These are phyloP conservation scores for Acrocalymma vagum DNA, from an alignment of 2,329 filamentous ascomycete genomes.

Conservation along the genomic window DNA sequence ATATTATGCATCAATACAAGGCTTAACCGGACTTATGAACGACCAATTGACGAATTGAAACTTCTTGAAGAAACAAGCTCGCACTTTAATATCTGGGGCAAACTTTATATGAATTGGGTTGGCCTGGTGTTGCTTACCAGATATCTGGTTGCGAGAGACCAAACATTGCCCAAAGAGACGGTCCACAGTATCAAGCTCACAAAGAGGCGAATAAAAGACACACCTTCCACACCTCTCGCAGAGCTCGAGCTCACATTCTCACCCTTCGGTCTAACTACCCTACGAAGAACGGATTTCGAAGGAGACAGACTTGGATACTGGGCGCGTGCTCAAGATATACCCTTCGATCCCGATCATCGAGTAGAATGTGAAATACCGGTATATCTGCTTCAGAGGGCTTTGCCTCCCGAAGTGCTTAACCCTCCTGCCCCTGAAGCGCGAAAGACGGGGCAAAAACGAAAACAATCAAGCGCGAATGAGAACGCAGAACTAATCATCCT, in stretches of 20 bases:
- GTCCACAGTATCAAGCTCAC: conserved; percentile 40
- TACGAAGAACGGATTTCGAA: conserved; percentile 37
- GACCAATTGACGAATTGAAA: conserved; percentile 41
- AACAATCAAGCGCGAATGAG: conserved; percentile 9
- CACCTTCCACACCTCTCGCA: conserved; percentile 14
- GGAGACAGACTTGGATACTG: conserved; percentile 36
- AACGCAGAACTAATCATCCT: no score
- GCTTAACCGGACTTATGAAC: conserved; percentile 39
- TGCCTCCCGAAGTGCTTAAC: conserved; percentile 33
- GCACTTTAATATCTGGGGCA: conserved; percentile 50
- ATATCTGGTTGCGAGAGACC: conserved; percentile 19
- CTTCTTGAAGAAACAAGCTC: conserved; percentile 44
- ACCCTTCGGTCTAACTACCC: conserved; percentile 37
- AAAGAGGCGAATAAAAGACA: conserved; percentile 33
- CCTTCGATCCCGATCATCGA: conserved; percentile 40
- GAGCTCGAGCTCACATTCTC: conserved; percentile 48
- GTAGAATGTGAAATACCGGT: conserved; percentile 48
- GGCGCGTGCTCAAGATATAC: conserved; percentile 20
- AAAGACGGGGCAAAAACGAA: conserved; percentile 21
- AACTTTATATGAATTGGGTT: conserved; percentile 49
- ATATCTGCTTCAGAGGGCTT: conserved; percentile 39
- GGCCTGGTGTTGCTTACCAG: conserved; percentile 46
- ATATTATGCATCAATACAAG: conserved; percentile 34
- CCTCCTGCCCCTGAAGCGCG: conserved; percentile 17
- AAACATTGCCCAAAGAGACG: conserved; percentile 18